Conservation (phyloP, 805 yeast species). For the Saccharomyces eubayanus region DNA sequence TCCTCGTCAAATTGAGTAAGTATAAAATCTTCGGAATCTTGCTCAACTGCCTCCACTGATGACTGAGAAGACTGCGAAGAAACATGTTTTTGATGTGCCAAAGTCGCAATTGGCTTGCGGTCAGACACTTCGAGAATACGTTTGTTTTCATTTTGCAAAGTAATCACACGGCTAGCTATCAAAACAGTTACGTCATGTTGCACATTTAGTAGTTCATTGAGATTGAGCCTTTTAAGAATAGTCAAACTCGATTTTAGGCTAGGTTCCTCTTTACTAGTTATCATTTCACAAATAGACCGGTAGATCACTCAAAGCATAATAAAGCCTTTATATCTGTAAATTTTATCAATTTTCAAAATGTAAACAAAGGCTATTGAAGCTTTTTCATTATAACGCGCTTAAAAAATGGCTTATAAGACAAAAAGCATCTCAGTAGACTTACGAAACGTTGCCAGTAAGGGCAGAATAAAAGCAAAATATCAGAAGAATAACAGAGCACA, state of each 20-base stretch:
- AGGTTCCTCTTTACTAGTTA: neutral
- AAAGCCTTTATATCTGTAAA: neutral
- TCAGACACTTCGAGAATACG: neutral
- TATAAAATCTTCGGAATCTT: constrained; percentile 18
- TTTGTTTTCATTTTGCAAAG: neutral
- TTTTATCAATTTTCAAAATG: neutral
- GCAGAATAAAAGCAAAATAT: neutral
- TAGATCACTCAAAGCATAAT: neutral
- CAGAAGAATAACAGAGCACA: neutral
- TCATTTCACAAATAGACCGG: neutral
- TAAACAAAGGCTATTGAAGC: neutral
- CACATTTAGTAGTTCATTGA: constrained; percentile 16
- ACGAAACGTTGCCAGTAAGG: neutral
- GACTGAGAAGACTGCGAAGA: neutral
- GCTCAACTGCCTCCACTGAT: neutral
- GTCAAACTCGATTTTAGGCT: constrained; percentile 3
- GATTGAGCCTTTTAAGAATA: constrained; percentile 9
- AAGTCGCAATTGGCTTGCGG: neutral
- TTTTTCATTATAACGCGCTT: neutral
- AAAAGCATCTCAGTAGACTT: neutral
- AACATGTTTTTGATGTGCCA: neutral
- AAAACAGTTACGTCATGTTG: constrained; percentile 17
- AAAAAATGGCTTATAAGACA: neutral
- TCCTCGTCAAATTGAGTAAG: constrained; percentile 17
- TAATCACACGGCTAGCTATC: constrained; percentile 7